Percentiles rank a stretch among this genome's conserved stretches.
Conservation (phyloP, 23 red algal species). For the Gracilaria domingensis region DNA sequence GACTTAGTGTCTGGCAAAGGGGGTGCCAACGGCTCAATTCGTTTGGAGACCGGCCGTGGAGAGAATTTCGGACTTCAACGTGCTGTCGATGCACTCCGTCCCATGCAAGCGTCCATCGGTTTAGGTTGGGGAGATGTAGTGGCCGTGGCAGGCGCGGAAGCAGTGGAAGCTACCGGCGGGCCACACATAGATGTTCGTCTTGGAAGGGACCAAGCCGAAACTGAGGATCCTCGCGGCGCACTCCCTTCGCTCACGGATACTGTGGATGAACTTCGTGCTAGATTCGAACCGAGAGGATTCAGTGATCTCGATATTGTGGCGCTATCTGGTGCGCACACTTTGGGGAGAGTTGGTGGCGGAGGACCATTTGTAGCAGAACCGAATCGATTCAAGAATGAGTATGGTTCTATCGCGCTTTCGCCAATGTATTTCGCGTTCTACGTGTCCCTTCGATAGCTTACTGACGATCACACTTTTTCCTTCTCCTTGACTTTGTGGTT, state of each 20-base stretch:
- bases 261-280: constrained; percentile 30
- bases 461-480: neutral
- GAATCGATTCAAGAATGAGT: constrained; percentile 30
- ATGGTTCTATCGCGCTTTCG: neutral
- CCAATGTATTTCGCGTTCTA: neutral
- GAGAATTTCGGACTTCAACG: constrained; percentile 40
- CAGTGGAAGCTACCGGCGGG: constrained; percentile 28
- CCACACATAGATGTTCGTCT: constrained; percentile 23
- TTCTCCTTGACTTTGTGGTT: neutral
- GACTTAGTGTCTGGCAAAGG: neutral
- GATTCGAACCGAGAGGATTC: constrained; percentile 28
- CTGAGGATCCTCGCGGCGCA: constrained; percentile 11
- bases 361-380: constrained; percentile 28
- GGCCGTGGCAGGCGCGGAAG: constrained; percentile 21
- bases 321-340: constrained; percentile 28
- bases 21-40: constrained; percentile 26
- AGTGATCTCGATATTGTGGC: constrained; percentile 26
- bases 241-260: constrained; percentile 4
- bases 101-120: neutral
- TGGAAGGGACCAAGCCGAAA: constrained; percentile 26
- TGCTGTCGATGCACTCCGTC: constrained; percentile 13
- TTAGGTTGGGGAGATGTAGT: constrained; percentile 31
- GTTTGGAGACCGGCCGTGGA: constrained; percentile 15
- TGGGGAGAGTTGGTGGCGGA: constrained; percentile 12
- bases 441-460: neutral